A percentile compares a stretch with the other conserved stretches of the same genome.
Conservation (phyloP, 1,284 basidiomycete genomes). For the Amylostereum chailletii region DNA sequence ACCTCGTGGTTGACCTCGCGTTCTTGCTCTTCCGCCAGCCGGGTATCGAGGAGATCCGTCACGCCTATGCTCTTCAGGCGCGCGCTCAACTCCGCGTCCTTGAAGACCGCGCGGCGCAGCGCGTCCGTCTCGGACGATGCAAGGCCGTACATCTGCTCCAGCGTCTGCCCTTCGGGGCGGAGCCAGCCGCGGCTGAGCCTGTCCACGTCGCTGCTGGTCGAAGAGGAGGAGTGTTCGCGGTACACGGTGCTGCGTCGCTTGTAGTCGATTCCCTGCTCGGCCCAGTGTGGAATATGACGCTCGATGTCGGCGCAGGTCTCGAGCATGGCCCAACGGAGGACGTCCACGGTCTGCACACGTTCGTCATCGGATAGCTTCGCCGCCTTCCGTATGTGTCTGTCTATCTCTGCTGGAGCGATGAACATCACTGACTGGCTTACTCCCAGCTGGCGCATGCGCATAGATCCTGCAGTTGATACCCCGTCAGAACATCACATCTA, state of each 20-base stretch:
- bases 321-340: constrained; percentile 36
- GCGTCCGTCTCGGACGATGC: not conserved
- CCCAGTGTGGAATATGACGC: constrained; percentile 33
- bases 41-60: constrained; percentile 7
- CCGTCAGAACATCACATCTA: not conserved
- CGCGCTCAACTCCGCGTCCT: constrained; percentile 17
- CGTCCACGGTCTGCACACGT: constrained; percentile 21
- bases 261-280: constrained; percentile 37
- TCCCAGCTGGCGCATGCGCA: constrained; percentile 44
- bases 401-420: constrained; percentile 38
- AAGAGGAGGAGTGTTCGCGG: constrained; percentile 13
- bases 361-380: constrained; percentile 7
- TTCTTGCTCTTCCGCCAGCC: constrained; percentile 41
- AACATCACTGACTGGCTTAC: constrained; percentile 41
- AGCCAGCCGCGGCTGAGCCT: constrained; percentile 24
- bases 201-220: not conserved
- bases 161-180: constrained; percentile 27
- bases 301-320: constrained; percentile 37
- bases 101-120: not conserved
- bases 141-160: constrained; percentile 29
- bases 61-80: constrained; percentile 23
- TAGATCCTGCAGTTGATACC: constrained; percentile 26
- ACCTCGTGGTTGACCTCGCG: constrained; percentile 36
- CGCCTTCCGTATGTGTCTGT: constrained; percentile 27
- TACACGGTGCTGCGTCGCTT: constrained; percentile 24